Evolutionary conservation across 1,139 yeast genomes (phyloP).

Genomic region (Taiozyma onychis): DNA sequence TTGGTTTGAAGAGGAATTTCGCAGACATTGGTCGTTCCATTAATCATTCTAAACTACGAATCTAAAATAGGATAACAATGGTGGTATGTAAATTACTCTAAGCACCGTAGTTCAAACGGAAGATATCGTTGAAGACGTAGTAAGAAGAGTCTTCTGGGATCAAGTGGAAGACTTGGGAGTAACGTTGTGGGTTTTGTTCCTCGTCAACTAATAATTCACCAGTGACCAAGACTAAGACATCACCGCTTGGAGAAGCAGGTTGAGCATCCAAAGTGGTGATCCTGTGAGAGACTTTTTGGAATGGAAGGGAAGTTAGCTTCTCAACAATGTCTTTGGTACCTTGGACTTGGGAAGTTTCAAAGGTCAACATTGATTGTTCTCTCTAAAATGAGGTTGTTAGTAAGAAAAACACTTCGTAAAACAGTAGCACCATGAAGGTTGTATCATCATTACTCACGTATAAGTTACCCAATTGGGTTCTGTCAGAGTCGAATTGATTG

Average conservation of each 20-base stretch:
- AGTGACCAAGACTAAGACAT: slow-evolving; percentile 94
- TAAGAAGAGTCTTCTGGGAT: slow-evolving; percentile 88
- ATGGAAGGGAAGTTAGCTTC: slow-evolving; percentile 81
- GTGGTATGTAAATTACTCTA: slow-evolving; percentile 10
- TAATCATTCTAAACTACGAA: neutral
- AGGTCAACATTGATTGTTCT: slow-evolving; percentile 95
- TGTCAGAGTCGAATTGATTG: slow-evolving; percentile 90
- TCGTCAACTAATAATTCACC: slow-evolving; percentile 90
- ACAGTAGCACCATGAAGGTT: no score
- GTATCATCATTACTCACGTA: slow-evolving; percentile 42
- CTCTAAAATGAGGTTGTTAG: slow-evolving; percentile 35
- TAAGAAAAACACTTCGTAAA: neutral
- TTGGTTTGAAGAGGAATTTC: no score
- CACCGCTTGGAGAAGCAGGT: slow-evolving; percentile 93
- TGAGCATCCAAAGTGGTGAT: slow-evolving; percentile 95
- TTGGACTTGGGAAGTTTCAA: slow-evolving; percentile 90
- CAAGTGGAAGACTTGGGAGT: slow-evolving; percentile 95
- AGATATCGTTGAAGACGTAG: slow-evolving; percentile 93
- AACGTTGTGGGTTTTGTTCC: slow-evolving; percentile 91
- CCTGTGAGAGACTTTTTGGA: slow-evolving; percentile 88
- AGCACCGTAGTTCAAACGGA: slow-evolving; percentile 77
- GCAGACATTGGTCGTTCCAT: no score
- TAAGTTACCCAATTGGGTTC: slow-evolving; percentile 87
- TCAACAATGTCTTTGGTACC: slow-evolving; percentile 92
- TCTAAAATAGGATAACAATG: neutral